phyloP scores from a whole-genome alignment of 164 flowering plant species.

The Akebia trifoliata region DNA sequence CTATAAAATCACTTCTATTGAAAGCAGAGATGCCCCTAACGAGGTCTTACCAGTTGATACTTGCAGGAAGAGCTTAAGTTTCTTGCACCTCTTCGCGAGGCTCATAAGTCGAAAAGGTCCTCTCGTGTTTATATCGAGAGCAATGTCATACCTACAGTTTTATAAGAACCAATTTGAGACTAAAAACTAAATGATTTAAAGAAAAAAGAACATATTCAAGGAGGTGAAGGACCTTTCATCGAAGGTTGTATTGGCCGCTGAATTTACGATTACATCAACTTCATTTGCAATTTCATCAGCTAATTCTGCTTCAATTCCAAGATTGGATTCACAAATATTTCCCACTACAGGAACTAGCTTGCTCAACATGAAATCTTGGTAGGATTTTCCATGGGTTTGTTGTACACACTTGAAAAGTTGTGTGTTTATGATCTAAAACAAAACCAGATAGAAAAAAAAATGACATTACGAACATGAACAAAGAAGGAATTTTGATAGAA shows the following conservation, averaged over 20 bases:
- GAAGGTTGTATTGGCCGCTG: slow-evolving; percentile 91
- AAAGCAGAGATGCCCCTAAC: no score
- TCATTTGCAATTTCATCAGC: slow-evolving; percentile 44
- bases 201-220: background rate
- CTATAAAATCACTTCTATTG: no score
- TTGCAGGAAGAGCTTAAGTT: slow-evolving; percentile 66
- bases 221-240: slow-evolving; percentile 63
- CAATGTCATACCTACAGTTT: slow-evolving; percentile 59
- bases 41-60: slow-evolving; percentile 87
- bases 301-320: slow-evolving; percentile 51
- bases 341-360: slow-evolving; percentile 82
- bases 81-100: slow-evolving; percentile 64
- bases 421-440: slow-evolving; percentile 51
- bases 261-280: slow-evolving; percentile 74
- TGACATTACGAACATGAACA: background rate
- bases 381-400: slow-evolving; percentile 65
- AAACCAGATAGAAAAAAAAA: background rate
- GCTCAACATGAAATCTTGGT: slow-evolving; percentile 72
- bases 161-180: background rate
- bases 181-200: background rate
- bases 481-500: background rate
- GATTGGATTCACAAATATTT: slow-evolving; percentile 56
- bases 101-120: slow-evolving; percentile 64
- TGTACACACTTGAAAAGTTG: slow-evolving; percentile 68
- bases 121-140: slow-evolving; percentile 59